Evolutionary conservation across 2,329 filamentous ascomycete species (phyloP).

Genomic region (Fusarium scirpi): DNA sequence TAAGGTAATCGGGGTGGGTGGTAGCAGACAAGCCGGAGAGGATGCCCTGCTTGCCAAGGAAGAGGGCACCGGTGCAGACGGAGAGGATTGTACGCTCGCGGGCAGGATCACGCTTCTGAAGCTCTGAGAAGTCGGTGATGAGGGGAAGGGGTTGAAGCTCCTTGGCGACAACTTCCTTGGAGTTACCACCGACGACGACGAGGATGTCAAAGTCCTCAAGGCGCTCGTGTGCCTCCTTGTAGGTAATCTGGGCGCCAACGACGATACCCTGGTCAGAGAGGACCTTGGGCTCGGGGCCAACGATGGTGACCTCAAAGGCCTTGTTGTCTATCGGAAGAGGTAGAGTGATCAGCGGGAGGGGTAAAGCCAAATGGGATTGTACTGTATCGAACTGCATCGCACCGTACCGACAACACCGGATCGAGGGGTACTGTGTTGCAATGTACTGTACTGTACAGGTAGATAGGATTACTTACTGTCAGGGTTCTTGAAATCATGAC

Average conservation of each 20-base stretch:
- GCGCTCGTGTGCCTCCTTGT: slow-evolving; percentile 80
- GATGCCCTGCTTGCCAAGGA: slow-evolving; percentile 81
- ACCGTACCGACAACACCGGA: slow-evolving; percentile 5
- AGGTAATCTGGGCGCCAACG: slow-evolving; percentile 80
- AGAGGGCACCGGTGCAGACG: slow-evolving; percentile 82
- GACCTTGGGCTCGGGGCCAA: slow-evolving; percentile 65
- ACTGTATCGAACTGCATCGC: neutral
- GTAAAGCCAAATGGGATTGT: slow-evolving; percentile 28
- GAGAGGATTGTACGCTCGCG: slow-evolving; percentile 86
- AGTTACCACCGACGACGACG: slow-evolving; percentile 79
- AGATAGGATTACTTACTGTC: slow-evolving; percentile 56
- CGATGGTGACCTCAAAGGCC: slow-evolving; percentile 70
- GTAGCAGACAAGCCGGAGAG: slow-evolving; percentile 84
- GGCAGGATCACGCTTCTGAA: slow-evolving; percentile 82
- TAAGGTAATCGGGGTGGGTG: slow-evolving; percentile 83
- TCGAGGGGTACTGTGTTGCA: slow-evolving; percentile 7
- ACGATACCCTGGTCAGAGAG: slow-evolving; percentile 73
- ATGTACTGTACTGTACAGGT: neutral
- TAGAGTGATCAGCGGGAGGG: slow-evolving; percentile 42
- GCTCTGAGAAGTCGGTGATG: slow-evolving; percentile 80
- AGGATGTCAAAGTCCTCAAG: slow-evolving; percentile 84
- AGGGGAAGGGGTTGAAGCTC: slow-evolving; percentile 77
- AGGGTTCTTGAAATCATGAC: slow-evolving; percentile 65
- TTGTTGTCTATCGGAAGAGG: slow-evolving; percentile 58
- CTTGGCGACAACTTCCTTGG: slow-evolving; percentile 72